Evolutionary conservation across 2,329 filamentous ascomycete genomes (phyloP).

Genomic region (Pseudopyrenochaeta lycopersici): DNA sequence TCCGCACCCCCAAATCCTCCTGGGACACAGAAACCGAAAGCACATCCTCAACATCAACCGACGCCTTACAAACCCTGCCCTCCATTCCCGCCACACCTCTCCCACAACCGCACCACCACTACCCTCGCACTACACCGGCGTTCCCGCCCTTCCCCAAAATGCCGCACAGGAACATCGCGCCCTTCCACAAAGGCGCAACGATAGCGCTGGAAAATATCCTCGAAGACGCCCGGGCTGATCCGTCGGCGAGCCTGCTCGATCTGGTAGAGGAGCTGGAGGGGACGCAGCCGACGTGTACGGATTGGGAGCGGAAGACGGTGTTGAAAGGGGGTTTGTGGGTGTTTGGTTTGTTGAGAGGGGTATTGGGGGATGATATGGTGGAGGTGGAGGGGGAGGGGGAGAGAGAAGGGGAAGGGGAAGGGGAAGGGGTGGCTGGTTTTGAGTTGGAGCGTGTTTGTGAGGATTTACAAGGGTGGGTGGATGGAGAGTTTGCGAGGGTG

Average conservation of each 20-base stretch:
- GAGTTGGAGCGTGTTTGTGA: neutral
- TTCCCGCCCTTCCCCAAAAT: neutral
- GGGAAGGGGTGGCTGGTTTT: neutral
- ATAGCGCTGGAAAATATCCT: constrained; percentile 15
- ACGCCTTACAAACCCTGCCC: too few relatives aligned
- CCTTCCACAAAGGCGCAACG: constrained; percentile 7
- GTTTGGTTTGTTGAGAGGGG: neutral
- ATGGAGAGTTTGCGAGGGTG: constrained; percentile 3
- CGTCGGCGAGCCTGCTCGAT: neutral
- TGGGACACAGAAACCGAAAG: too few relatives aligned
- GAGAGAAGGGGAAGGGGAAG: neutral
- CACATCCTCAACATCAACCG: neutral
- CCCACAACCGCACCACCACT: neutral
- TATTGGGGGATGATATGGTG: neutral
- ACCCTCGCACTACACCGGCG: neutral
- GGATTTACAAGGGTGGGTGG: neutral
- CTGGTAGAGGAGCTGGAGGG: constrained; percentile 3
- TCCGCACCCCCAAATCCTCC: too few relatives aligned
- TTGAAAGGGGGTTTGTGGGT: constrained; percentile 8
- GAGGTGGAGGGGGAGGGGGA: neutral
- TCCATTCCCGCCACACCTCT: too few relatives aligned
- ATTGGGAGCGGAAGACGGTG: constrained; percentile 8
- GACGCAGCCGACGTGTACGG: constrained; percentile 2
- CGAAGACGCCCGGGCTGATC: neutral
- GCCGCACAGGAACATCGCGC: neutral